Conservation (phyloP, 129 eudicot species). For the Calendula officinalis region DNA sequence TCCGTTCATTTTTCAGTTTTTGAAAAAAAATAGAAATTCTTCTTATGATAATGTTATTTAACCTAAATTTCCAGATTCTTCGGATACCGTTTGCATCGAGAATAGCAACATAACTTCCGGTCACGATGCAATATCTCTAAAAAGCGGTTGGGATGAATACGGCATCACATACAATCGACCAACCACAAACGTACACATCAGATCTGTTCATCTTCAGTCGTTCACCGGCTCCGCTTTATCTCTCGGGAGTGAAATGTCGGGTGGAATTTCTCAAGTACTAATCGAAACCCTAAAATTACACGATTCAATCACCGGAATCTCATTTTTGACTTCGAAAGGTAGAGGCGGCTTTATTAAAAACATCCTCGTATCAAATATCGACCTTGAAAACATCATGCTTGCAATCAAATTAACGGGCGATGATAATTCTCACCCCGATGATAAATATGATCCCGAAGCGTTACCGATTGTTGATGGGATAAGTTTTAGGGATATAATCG, state of each 20-base stretch:
- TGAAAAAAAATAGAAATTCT: too few species aligned
- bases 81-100: constrained; percentile 74
- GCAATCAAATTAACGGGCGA: constrained; percentile 66
- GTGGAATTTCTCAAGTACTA: constrained; percentile 64
- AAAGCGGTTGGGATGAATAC: constrained; percentile 98
- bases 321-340: constrained; percentile 64
- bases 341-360: constrained; percentile 70
- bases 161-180: constrained; percentile 64
- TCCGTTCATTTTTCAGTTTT: neutral
- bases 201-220: constrained; percentile 51
- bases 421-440: constrained; percentile 61
- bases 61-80: constrained; percentile 61
- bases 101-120: constrained; percentile 82
- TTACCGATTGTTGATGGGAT: constrained; percentile 57
- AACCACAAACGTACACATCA: constrained; percentile 56
- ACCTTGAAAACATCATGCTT: constrained; percentile 34
- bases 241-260: constrained; percentile 91
- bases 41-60: neutral
- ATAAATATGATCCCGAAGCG: constrained; percentile 57
- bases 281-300: constrained; percentile 45
- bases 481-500: constrained; percentile 47
- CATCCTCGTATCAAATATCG: constrained; percentile 38
- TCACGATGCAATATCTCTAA: constrained; percentile 68
- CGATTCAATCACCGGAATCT: constrained; percentile 57
- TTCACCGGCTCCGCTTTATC: constrained; percentile 61